Evolutionary conservation across 1,139 yeast species (phyloP), one percentile per base, ranked within the genome.

Genomic region (Nadsonia starkeyi-henricii): DNA sequence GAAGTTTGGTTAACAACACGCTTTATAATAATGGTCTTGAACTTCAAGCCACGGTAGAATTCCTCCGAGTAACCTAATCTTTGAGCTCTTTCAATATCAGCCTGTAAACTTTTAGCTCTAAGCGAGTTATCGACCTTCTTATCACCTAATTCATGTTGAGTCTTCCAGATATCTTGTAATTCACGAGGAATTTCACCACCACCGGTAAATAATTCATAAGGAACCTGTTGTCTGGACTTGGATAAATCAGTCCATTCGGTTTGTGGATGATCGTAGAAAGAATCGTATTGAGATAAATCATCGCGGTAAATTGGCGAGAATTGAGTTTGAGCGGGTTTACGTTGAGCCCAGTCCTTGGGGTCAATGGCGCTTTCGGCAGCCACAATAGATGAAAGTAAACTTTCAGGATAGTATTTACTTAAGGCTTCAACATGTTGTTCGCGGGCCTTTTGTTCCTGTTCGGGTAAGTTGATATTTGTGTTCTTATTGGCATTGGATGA

Each of bases 1-100:
- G 89, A 79, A 1, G 97, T 91, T 73, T 88, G 95, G 63, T 89
- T 86, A 50, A 89, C 82, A 30, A 91, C 97, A 52, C 86, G 73
- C 68, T 86, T 88, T 71, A 58, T 56, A 44, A 62, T 55, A 48
- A 58, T 52, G 15, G 56, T 48, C 47, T 54, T 53, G 47, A 51
- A 52, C 21, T 21, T 33, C 15, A 33, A n/a, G 4, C 39, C 17
- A 33, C 39, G 39, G 17, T 33, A 33, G 12, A 33, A 33, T 9
- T 33, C 39, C 12, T 33, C 39, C 4, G 39, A 33, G 17, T 33
- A 33, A 33, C 39, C 39, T 33, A 33, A 33, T 15, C 39, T 33
- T 33, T 33, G 17, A 33, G 39, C 39, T 33, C 39, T 8, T 15
- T 33, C 39, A 33, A 33, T 33, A 33, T 33, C 39, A 15, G 39